Conservation (phyloP, 345 rosid species). For the Salix arbutifolia region DNA sequence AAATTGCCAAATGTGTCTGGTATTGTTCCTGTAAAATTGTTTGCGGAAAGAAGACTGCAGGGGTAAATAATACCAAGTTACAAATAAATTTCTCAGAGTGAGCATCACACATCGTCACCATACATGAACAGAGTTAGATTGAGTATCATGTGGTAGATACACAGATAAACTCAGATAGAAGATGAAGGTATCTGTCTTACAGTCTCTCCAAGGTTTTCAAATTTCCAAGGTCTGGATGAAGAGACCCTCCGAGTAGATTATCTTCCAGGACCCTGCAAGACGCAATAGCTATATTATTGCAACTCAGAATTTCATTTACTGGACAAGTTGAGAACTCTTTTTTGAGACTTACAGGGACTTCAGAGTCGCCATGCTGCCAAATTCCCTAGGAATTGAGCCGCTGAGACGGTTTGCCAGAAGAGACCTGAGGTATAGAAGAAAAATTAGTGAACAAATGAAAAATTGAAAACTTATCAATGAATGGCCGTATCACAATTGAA, state of each 20-base stretch:
- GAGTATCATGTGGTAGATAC: neutral
- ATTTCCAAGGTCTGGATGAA: slow-evolving; percentile 63
- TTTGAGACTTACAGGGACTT: slow-evolving; percentile 47
- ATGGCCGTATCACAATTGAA: neutral
- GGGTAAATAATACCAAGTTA: neutral
- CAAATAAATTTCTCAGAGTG: neutral
- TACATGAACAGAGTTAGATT: neutral
- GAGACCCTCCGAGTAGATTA: slow-evolving; percentile 57
- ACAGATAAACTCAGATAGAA: neutral
- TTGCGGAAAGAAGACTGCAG: slow-evolving; percentile 63
- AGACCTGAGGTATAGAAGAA: slow-evolving; percentile 38
- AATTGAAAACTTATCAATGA: neutral
- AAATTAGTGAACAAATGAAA: neutral
- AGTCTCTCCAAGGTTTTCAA: slow-evolving; percentile 42
- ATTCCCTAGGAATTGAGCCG: slow-evolving; percentile 56
- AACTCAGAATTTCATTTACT: neutral
- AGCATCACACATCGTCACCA: too few relatives aligned
- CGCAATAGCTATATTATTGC: neutral
- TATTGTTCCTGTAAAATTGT: slow-evolving; percentile 65
- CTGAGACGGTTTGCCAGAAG: slow-evolving; percentile 58
- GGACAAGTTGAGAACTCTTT: neutral
- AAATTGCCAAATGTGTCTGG: slow-evolving; percentile 64
- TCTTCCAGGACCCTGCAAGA: slow-evolving; percentile 55
- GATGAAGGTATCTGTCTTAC: slow-evolving; percentile 33
- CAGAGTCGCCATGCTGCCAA: slow-evolving; percentile 57